A percentile compares a stretch with the other conserved stretches of the same genome.
Evolutionary conservation across 345 rosid species (phyloP).

Genomic region (Eucalyptus dawsonii): DNA sequence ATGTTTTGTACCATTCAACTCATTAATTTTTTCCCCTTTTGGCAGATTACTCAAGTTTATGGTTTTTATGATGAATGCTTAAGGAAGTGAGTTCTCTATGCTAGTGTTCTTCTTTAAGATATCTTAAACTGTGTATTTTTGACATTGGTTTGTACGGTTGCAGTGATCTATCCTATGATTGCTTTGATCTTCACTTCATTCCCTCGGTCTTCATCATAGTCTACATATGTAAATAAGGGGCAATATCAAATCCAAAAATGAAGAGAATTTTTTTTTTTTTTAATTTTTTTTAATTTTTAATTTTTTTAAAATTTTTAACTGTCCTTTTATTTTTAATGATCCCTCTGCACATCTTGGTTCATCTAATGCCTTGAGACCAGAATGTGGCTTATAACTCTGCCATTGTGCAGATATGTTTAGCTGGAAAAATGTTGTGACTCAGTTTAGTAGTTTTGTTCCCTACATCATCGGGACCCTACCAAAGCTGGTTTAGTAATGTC

Average conservation of each 20-base stretch:
- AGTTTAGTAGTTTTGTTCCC: background rate
- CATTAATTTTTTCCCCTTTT: background rate
- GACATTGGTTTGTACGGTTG: background rate
- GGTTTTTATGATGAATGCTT: slow-evolving; percentile 98
- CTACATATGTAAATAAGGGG: background rate
- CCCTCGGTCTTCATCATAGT: background rate
- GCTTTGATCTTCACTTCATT: background rate
- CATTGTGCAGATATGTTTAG: background rate
- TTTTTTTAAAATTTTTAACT: background rate
- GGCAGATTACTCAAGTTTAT: slow-evolving; percentile 98
- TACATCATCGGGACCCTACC: background rate
- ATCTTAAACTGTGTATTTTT: background rate
- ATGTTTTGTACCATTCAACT: background rate
- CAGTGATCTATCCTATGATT: background rate
- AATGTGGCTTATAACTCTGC: background rate
- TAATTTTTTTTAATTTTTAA: background rate
- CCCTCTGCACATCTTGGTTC: background rate
- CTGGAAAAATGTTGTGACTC: background rate
- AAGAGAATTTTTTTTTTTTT: background rate
- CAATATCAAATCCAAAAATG: background rate
- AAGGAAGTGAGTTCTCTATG: slow-evolving; percentile 73
- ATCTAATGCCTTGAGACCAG: background rate
- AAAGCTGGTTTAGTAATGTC: background rate
- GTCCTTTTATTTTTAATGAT: background rate
- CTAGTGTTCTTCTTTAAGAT: background rate